Base-by-base conservation (phyloP, 371 early-diverging fungal species). In the Smittium culicis region DNA sequence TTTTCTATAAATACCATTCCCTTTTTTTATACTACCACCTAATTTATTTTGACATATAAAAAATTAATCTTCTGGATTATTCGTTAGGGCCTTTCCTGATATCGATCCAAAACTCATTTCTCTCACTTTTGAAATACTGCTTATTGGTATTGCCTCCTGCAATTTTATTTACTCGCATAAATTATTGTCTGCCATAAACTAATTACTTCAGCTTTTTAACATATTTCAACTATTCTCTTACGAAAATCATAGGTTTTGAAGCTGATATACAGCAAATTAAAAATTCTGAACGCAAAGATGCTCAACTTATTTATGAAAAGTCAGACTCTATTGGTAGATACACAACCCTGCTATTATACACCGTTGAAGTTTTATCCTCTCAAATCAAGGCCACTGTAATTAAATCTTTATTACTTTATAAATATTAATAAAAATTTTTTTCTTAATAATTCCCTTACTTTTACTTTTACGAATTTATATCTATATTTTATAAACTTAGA, bases 241-340 rank as follows among this genome's bases (percentile, higher is more conserved):
- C n/a, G n/a, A n/a, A n/a, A n/a, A n/a, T n/a, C n/a, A n/a, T 57
- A 57, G 57, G 57, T 5, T 25, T 57, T 57, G 57, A 57, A 57
- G 27, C 3, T 27, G 11, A 25, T 14, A 5, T 57, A 3, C 14
- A 57, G 25, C 57, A 14, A 57, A 57, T 57, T 16, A 57, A n/a
- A 57, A 57, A 25, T 25, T 45, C 45, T 20, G 45, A 45, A 45
- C 11, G 45, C 5, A 27, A 57, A 57, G 27, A 27, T 57, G 11
- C 14, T 57, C n/a, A 57, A 57, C 5, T 57, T 3, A n/a, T 57
- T 25, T 57, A n/a, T 25, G 57, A 57, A 25, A 57, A 57, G 25
- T 16, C 16, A 3, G 57, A 57, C n/a, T 57, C n/a, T 25, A 8
- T 57, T 20, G 57, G 27, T 16, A 57, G 57, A 57, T 57, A 57